Percentiles rank a stretch among this genome's conserved stretches.
These are phyloP conservation scores for Mycosphaerella sp. DNA, from an alignment of 2,329 filamentous ascomycete species.

Conservation along the genomic window DNA sequence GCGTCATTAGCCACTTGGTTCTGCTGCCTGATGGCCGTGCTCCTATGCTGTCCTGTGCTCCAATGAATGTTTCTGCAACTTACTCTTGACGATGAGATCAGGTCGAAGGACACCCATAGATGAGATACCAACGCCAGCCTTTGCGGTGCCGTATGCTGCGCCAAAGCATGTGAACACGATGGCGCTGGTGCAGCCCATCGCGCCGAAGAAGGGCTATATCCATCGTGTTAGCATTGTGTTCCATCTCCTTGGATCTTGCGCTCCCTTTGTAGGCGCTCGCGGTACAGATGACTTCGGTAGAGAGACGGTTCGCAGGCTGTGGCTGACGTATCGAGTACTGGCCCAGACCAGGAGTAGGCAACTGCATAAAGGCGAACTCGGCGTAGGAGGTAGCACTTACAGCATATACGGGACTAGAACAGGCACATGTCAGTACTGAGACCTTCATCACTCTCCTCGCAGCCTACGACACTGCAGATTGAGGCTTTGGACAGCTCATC, in stretches of 20 bases:
- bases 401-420: constrained; percentile 86
- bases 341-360: constrained; percentile 1
- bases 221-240: constrained; percentile 12
- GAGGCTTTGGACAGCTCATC: constrained; percentile 8
- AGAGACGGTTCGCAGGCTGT: neutral
- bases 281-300: neutral
- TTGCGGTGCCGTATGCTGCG: constrained; percentile 96
- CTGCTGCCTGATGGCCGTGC: neutral
- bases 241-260: neutral
- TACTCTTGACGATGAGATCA: constrained; percentile 99
- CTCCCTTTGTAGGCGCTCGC: neutral
- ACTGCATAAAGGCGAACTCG: neutral
- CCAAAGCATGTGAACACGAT: constrained; percentile 97
- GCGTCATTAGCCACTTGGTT: constrained; percentile 14
- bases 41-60: neutral
- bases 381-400: constrained; percentile 58
- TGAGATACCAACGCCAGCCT: constrained; percentile 97
- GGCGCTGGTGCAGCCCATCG: constrained; percentile 90
- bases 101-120: constrained; percentile 97
- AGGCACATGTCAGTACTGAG: constrained; percentile 23
- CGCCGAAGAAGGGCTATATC: constrained; percentile 80
- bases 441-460: neutral
- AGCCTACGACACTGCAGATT: neutral
- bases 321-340: neutral
- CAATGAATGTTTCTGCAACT: constrained; percentile 34